Conservation (phyloP, 768 basidiomycete genomes). For the Boletus eberwhitei region DNA sequence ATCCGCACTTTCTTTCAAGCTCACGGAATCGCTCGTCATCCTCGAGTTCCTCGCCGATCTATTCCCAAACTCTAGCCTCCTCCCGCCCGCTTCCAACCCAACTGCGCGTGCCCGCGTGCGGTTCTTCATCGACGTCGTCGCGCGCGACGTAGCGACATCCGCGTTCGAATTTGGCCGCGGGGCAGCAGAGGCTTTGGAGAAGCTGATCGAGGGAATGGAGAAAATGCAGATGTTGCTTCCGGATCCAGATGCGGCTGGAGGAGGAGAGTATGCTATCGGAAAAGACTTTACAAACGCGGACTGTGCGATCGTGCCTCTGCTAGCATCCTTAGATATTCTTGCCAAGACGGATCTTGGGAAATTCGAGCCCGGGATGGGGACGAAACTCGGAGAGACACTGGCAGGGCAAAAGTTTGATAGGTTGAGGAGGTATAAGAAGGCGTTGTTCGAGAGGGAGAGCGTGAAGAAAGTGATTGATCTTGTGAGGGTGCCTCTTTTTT, state of each 20-base stretch:
- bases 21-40: conserved; percentile 62
- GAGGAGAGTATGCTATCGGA: conserved; percentile 35
- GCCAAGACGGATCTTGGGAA: conserved; percentile 48
- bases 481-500: neutral
- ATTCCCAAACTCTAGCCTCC: conserved; percentile 42
- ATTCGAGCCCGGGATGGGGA: conserved; percentile 45
- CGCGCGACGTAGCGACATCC: conserved; percentile 39
- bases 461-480: conserved; percentile 8
- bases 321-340: conserved; percentile 42
- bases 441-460: conserved; percentile 40
- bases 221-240: conserved; percentile 9
- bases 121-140: conserved; percentile 58
- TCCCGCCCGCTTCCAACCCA: conserved; percentile 46
- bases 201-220: neutral
- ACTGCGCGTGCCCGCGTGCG: conserved; percentile 53
- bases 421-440: conserved; percentile 46
- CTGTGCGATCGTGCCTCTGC: conserved; percentile 53
- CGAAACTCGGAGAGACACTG: conserved; percentile 40
- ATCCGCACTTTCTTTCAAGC: conserved; percentile 53
- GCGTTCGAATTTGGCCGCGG: conserved; percentile 33
- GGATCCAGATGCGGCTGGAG: conserved; percentile 41
- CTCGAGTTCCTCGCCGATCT: conserved; percentile 66
- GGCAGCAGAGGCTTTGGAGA: neutral
- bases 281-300: conserved; percentile 58
- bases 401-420: conserved; percentile 43